Base-by-base conservation (phyloP, 2,329 filamentous ascomycete species). In the Xylariaceae sp. region DNA sequence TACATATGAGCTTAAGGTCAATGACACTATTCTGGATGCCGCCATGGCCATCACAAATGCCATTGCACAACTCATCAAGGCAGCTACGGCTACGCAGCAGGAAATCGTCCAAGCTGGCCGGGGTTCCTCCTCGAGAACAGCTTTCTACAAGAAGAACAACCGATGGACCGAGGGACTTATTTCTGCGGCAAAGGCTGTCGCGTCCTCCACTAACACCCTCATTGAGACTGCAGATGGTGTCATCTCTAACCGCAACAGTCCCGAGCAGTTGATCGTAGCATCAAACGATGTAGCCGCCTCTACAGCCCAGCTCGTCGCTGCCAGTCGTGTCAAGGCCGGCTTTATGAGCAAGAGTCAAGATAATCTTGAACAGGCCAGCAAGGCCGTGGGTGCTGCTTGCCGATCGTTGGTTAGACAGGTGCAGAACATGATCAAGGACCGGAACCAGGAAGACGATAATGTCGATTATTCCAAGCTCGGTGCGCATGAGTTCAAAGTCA, bases 81-180 rank as follows among this genome's bases (percentile, higher is more conserved):
- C 94, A 1, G 94, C 94, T 5, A 95, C 92, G 0, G 85, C 81
- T 19, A 95, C 92, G 1, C 94, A 99, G 71, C 86, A 95, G 70
- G 94, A 99, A 74, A 99, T 99, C 68, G 94, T 99, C 43, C 86
- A 91, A 61, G 90, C 95, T 60, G 94, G 94, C 6, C 86, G 89
- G 26, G 94, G 94, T 37, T 88, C 86, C 30, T 89, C 89, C 50
- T 95, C 90, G 44, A 83, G 86, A 55, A 95, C 91, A 1, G 91
- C 91, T 29, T 99, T 99, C 73, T 99, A 99, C 85, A 97, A 97
- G 81, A 97, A 97, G 79, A 96, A 99, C 81, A 99, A 97, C 75
- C 84, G 94, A 50, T 99, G 94, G 94, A 99, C 94, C 0, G 94
- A 99, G 69, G 94, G 94, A 47, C 84, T 99, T 57, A 96, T 99